Conservation (phyloP, 345 rosid genomes). For the Rhizophora mangle region DNA sequence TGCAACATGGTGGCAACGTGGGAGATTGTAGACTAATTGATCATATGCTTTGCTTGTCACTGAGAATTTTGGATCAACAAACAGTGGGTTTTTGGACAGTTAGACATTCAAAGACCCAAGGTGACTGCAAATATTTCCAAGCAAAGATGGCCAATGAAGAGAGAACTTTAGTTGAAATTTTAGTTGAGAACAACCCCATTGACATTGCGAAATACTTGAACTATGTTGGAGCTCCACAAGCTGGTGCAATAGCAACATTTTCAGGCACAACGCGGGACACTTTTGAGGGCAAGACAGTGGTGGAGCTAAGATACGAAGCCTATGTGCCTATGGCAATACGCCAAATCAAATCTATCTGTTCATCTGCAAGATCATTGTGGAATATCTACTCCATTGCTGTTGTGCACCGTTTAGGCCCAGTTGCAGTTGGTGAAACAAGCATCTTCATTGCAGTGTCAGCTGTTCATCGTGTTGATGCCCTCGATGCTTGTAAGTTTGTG, state of each 20-base stretch:
- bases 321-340: slow-evolving; percentile 81
- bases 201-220: slow-evolving; percentile 25
- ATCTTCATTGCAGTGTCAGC: slow-evolving; percentile 79
- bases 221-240: slow-evolving; percentile 28
- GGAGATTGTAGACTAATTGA: not conserved
- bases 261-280: slow-evolving; percentile 31
- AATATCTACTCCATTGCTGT: slow-evolving; percentile 64
- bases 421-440: slow-evolving; percentile 85
- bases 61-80: not conserved
- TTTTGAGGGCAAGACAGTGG: slow-evolving; percentile 69
- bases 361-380: slow-evolving; percentile 69
- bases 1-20: too few relatives aligned
- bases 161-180: slow-evolving; percentile 24
- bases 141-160: slow-evolving; percentile 20
- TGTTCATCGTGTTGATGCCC: slow-evolving; percentile 75
- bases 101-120: not conserved
- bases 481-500: slow-evolving; percentile 80
- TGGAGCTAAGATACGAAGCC: slow-evolving; percentile 88
- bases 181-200: slow-evolving; percentile 21
- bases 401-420: slow-evolving; percentile 74
- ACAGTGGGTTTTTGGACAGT: not conserved
- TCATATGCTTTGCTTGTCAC: not conserved
- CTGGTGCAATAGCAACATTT: slow-evolving; percentile 34
- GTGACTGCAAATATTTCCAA: not conserved
- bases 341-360: slow-evolving; percentile 53